Percentiles rank a stretch among this genome's conserved stretches.
These are phyloP conservation scores for Conidiobolus incongruus DNA, from an alignment of 371 early-diverging fungal genomes.

Conservation along the genomic window DNA sequence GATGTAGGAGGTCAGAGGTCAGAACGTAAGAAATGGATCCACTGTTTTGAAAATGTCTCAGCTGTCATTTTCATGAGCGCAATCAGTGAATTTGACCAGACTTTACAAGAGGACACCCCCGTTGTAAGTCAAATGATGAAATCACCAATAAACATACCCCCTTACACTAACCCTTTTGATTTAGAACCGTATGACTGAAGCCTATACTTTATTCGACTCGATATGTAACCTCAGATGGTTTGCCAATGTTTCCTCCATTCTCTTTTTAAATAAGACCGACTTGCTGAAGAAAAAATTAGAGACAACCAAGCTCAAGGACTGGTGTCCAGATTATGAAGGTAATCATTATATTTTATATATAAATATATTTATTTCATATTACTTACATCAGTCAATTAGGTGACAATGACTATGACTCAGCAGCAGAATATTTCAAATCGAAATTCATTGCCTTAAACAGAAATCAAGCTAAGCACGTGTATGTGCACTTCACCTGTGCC, in stretches of 20 bases:
- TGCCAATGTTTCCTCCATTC: conserved; percentile 70
- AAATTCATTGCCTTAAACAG: conserved; percentile 6
- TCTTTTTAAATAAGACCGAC: conserved; percentile 92
- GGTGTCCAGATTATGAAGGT: conserved; percentile 77
- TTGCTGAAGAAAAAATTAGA: conserved; percentile 70
- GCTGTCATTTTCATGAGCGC: conserved; percentile 83
- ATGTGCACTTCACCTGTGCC: conserved; percentile 30
- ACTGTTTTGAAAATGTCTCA: conserved; percentile 86
- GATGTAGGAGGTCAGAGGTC: conserved; percentile 87
- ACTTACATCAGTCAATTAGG: conserved; percentile 11
- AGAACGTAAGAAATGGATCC: conserved; percentile 88
- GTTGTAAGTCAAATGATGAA: conserved; percentile 21
- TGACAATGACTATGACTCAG: conserved; percentile 36
- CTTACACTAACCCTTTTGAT: conserved; percentile 18
- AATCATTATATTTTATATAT: conserved; percentile 3
- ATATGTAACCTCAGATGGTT: conserved; percentile 92
- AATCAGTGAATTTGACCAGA: conserved; percentile 87
- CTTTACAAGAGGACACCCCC: conserved; percentile 74
- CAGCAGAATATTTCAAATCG: conserved; percentile 13
- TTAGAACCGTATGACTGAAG: conserved; percentile 67
- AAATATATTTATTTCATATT: neutral
- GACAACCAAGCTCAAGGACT: conserved; percentile 43
- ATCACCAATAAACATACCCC: neutral
- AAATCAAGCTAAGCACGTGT: conserved; percentile 20
- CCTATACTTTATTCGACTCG: conserved; percentile 80